Conservation (phyloP, 2,329 filamentous ascomycete genomes). For the Magnaporthales sp. region DNA sequence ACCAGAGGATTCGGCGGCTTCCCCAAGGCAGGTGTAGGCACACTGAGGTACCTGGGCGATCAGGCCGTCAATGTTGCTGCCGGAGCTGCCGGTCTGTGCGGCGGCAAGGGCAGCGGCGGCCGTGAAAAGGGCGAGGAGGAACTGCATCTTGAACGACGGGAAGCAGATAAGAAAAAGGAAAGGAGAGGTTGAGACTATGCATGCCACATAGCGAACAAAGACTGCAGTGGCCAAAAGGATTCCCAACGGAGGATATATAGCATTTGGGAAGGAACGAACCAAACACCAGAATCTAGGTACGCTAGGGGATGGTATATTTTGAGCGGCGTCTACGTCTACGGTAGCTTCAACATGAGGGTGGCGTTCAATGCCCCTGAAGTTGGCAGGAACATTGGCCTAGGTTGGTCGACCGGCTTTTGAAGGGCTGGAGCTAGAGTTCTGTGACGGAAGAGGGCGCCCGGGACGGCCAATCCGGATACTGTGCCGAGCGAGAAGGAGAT, state of each 20-base stretch:
- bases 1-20: not conserved
- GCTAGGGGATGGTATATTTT: not conserved
- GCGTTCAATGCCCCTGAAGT: not conserved
- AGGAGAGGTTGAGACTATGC: not conserved
- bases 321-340: too few relatives aligned
- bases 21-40: not conserved
- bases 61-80: not conserved
- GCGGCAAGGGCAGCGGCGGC: not conserved
- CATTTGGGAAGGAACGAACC: not conserved
- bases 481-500: not conserved
- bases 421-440: not conserved
- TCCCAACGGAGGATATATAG: not conserved
- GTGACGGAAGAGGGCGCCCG: not conserved
- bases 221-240: not conserved
- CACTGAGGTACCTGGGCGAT: not conserved
- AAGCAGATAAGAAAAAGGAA: not conserved
- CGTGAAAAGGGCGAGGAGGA: not conserved
- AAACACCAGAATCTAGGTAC: not conserved
- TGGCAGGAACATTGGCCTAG: not conserved
- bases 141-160: not conserved
- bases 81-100: not conserved
- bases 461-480: not conserved
- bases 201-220: not conserved
- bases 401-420: not conserved
- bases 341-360: not conserved